Evolutionary conservation across 352 stramenopile species (phyloP), one percentile per base, ranked within the genome.

Genomic region (Phytopythium kandeliae): DNA sequence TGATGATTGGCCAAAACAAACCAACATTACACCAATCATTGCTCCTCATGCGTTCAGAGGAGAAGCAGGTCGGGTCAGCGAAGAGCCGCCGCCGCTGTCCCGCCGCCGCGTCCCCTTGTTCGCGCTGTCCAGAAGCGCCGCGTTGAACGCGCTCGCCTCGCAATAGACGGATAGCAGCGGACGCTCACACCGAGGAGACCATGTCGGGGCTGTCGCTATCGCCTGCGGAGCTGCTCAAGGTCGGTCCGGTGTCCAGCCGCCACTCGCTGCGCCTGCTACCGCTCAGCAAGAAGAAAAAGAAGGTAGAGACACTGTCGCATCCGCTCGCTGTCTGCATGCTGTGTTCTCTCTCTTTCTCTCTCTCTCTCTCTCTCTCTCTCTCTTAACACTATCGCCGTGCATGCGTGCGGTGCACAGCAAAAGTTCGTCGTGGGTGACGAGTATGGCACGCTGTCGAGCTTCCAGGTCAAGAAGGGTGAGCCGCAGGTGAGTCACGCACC

Each of bases 231-330:
- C 67, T 95, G 37, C 74, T 92, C 45, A 91, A 89, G 61, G 80
- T 91, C 10, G 82, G 82, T 30, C 77, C 82, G 13, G 78, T 92
- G 44, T 71, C 78, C 15, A 90, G 78, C 36, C 71, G 76, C 45
- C 69, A 92, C 61, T 88, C 82, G 56, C 64, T 93, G 42, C 72
- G 78, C 8, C 54, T 95, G 44, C 68, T 95, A 22, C 85, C 85
- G 7, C 57, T 93, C 17, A 90, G 78, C 67, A 89, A 89, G 71
- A 89, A 90, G 66, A 92, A 90, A 64, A 90, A 90, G 48, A 90
- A 90, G 65, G 78, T 86, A 35, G 36, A 2, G 24, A 11, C 5
- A 7, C 28, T 25, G 6, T n/a, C n/a, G n/a, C n/a, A n/a, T n/a
- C n/a, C n/a, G n/a, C n/a, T n/a, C n/a, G n/a, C n/a, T n/a, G n/a